Conservation (phyloP, 257 asterid species). For the Verbena officinalis region DNA sequence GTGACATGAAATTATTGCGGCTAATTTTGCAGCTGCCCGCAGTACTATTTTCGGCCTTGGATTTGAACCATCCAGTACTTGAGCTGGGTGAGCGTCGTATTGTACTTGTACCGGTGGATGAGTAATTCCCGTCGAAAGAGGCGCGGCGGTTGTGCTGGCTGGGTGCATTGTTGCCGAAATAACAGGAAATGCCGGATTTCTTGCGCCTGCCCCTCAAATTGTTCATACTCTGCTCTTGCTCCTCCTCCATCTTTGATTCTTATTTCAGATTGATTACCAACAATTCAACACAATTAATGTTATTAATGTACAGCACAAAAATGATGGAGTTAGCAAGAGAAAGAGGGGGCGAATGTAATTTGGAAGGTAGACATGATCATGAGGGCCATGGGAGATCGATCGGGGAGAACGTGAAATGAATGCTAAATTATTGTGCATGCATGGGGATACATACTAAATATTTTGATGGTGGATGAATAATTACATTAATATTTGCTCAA, state of each 20-base stretch:
- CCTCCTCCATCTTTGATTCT: slow-evolving; percentile 34
- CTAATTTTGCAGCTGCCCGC: slow-evolving; percentile 21
- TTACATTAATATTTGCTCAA: not conserved
- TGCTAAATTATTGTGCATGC: not conserved
- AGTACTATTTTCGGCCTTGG: slow-evolving; percentile 7
- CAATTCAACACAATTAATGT: not conserved
- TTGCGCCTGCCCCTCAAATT: slow-evolving; percentile 26
- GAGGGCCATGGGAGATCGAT: no score
- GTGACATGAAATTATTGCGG: slow-evolving; percentile 37
- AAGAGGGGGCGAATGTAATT: not conserved
- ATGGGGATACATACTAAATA: not conserved
- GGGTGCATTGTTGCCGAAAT: slow-evolving; percentile 24
- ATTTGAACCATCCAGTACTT: slow-evolving; percentile 19
- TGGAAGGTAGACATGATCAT: not conserved
- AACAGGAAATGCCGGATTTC: slow-evolving; percentile 33
- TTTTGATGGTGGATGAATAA: not conserved
- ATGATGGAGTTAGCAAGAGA: not conserved
- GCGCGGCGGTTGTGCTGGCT: slow-evolving; percentile 20
- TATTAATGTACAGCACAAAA: not conserved
- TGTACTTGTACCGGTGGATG: not conserved
- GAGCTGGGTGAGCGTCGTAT: no score
- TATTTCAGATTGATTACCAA: no score
- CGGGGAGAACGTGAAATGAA: not conserved
- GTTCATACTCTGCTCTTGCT: slow-evolving; percentile 7
- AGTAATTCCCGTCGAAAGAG: slow-evolving; percentile 15